Evolutionary conservation across 192 early-diverging fungal species (phyloP), one percentile per base, ranked within the genome.

Genomic region (Coemansia sp.): DNA sequence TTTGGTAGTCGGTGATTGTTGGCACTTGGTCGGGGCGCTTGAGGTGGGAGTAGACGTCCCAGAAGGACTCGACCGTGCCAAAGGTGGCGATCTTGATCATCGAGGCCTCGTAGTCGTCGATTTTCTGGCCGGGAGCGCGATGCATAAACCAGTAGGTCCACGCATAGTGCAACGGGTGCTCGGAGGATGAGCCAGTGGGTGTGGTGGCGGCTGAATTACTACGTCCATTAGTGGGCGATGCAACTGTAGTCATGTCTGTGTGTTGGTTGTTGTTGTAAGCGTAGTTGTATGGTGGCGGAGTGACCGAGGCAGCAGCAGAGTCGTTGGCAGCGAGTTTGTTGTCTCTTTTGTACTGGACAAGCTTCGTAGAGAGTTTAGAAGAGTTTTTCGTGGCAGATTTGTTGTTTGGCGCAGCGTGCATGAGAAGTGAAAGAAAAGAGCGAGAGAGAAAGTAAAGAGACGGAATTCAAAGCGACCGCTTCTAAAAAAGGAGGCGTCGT

Each of bases 71-170:
- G n/a, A 91, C 75, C 11, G 89, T 89, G 51, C 86, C 78, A 79
- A 98, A 92, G 1, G 92, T 87, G 24, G 91, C 90, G 58, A 96
- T 87, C 64, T 88, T 88, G 65, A 91, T 92, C 92, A 98, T 96
- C 1, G 86, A 85, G 40, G 87, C 88, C 69, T 92, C 93, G 81
- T 98, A 98, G 84, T 95, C 89, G 71, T 85, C 66, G 58, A 95
- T 90, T 73, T 94, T 96, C 60, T 90, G 86, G 41, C 93, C 89
- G 2, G 94, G 93, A 32, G 89, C 84, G 32, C 95, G 90, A 84
- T 96, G 94, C 92, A 96, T 96, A 64, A 93, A 96, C 92, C 92
- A 96, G 78, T 94, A 94, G 27, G 93, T 90, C 94, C 94, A 96
- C 9, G 91, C 84, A 64, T 87, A 91, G 40, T 85, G 89, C 64